Evolutionary conservation across 495 filamentous ascomycete species (phyloP), one percentile per base, ranked within the genome.

Genomic region (Margaritispora aquatica): DNA sequence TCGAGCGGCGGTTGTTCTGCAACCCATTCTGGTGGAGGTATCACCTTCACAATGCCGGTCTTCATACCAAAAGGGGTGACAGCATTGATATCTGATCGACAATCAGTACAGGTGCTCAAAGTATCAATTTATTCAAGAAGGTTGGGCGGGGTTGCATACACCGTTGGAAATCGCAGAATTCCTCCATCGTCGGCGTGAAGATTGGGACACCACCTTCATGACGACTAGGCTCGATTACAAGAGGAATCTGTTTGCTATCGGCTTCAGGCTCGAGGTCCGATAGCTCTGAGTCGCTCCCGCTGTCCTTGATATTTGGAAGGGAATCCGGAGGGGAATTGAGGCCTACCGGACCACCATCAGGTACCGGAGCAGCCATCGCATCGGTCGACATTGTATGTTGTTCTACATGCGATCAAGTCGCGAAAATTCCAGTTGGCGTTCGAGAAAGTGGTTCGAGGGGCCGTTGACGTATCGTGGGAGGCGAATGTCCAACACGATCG

Each of bases 21-120:
- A 70, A 78, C 90, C 94, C 94, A 98, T 84, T 97, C 95, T 66
- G 88, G 76, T 1, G 94, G 95, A 27, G 94, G 92, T 60, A 97
- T 85, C 49, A 98, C 88, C 71, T 97, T 97, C 67, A 97, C 81
- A 67, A 98, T 97, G 15, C 94, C 94, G 15, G 90, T 90, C 73
- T 89, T 88, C 94, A 97, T 98, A 64, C 94, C 94, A 71, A 97
- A 95, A 59, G 85, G 85, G 69, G 97, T 88, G 62, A 97, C 84
- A 70, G 88, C 94, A 36, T 54, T 29, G 13, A 54, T 36, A 21
- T 19, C 31, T 36, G 21, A 8, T 23, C 27, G 13, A 10, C 20
- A 7, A 17, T 41, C 29, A 41, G 52, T 7, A 38, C 11, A 3
- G 31, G 21, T 3, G 38, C 15, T 44, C 38, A 34, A 34, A 13